Evolutionary conservation across 805 yeast species (phyloP).

Genomic region (Wickerhamiella azymoides): DNA sequence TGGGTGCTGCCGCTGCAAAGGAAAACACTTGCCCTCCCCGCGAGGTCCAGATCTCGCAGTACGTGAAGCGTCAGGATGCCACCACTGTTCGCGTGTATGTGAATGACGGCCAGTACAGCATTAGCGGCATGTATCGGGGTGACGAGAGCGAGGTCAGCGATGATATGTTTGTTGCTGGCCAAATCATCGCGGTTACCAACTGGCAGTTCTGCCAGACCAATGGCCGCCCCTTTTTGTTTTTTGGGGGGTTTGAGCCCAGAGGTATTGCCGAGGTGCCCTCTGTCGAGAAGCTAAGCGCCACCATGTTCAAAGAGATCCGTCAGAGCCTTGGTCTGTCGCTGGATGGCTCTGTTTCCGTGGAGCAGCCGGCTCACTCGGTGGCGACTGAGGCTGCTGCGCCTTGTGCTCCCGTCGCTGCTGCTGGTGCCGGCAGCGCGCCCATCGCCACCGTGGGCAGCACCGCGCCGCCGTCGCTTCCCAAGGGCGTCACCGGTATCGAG

Average conservation of each 20-base stretch:
- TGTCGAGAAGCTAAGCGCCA: not conserved
- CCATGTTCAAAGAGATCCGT: not conserved
- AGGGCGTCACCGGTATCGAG: constrained; percentile 11
- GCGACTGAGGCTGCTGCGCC: not conserved
- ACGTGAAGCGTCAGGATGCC: not conserved
- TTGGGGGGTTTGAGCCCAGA: not conserved
- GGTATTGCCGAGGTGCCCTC: not conserved
- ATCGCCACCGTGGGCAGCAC: not conserved
- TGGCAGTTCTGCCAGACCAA: not conserved
- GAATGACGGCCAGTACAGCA: constrained; percentile 5
- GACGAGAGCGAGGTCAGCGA: not conserved
- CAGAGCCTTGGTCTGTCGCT: not conserved
- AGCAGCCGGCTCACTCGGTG: not conserved
- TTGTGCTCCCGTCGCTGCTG: not conserved
- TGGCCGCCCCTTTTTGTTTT: constrained; percentile 1
- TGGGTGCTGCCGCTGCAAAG: not conserved
- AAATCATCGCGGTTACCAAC: constrained; percentile 2
- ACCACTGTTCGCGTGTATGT: not conserved
- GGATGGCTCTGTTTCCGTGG: not conserved
- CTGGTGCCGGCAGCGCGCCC: not conserved
- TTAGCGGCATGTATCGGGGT: not conserved
- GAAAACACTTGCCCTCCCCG: not conserved
- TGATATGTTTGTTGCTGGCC: constrained; percentile 1
- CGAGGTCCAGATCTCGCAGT: not conserved
- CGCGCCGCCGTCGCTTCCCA: not conserved